Conservation (phyloP, 305 asterid species). For the Fraxinus dipetala region DNA sequence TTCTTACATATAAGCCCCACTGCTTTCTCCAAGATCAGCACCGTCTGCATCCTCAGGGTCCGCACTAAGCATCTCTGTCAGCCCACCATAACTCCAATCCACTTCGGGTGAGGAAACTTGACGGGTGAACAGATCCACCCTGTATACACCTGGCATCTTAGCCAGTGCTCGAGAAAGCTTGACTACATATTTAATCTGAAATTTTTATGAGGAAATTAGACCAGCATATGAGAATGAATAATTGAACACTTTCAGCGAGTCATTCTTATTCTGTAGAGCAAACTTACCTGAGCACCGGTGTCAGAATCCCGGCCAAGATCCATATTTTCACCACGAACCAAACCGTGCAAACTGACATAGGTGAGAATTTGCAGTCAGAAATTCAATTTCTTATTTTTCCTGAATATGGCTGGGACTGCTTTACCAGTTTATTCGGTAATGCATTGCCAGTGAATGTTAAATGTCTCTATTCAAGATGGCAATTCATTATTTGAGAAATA, state of each 20-base stretch:
- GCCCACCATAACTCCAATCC: constrained; percentile 51
- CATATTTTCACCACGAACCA: constrained; percentile 54
- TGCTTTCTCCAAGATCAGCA: constrained; percentile 38
- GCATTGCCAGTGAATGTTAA: no score
- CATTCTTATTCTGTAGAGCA: not conserved
- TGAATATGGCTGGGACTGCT: no score
- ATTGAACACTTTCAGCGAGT: not conserved
- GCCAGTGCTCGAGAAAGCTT: constrained; percentile 52
- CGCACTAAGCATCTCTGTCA: constrained; percentile 43
- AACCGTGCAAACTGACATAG: constrained; percentile 38
- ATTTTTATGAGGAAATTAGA: constrained; percentile 7
- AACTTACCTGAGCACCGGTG: constrained; percentile 46
- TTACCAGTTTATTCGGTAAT: no score
- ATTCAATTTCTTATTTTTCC: no score
- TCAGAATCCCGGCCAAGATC: constrained; percentile 59
- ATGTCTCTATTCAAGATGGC: no score
- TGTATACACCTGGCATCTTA: constrained; percentile 43
- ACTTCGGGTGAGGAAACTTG: constrained; percentile 46
- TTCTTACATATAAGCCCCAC: constrained; percentile 37
- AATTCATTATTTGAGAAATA: no score
- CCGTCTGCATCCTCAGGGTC: constrained; percentile 29
- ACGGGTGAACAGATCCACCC: constrained; percentile 49
- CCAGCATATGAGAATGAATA: not conserved
- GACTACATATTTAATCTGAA: constrained; percentile 38
- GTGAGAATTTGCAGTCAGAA: no score